Base-by-base conservation (phyloP, 805 yeast species). In the Candida glaebosa region DNA sequence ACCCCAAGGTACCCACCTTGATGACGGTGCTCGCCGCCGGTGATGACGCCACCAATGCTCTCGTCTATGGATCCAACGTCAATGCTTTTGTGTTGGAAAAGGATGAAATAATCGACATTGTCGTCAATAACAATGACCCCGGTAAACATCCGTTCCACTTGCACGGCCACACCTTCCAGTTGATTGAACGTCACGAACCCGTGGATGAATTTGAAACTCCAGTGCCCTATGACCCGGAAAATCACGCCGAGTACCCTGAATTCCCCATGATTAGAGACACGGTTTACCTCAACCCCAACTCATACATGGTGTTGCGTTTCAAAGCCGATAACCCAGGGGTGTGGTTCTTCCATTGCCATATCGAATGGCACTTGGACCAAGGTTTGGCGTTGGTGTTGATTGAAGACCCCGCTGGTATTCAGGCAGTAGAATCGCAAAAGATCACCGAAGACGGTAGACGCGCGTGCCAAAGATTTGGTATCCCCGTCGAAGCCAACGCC, bases 321-420 rank as follows among this genome's bases (percentile, higher is more conserved):
- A 75, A 68, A 52, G 88, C 96, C 9, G 79, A 84, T 54, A 89
- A 90, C 54, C 96, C 96, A 2, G 97, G 97, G 43, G 82, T 88
- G 18, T 90, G 96, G 96, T 78, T 84, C 46, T 85, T 89, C 81
- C 97, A 89, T 60, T 89, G 97, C 63, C 96, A 87, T 57, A 78
- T 85, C 41, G 91, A 85, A 54, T 85, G 89, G 84, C 95, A 85
- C 63, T 75, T 85, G 59, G 83, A 80, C 51, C 93, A 85, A 65
- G 95, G 95, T 20, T 70, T 85, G 41, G 90, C 90, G 5, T 69
- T 84, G 39, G 77, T 79, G 1, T 75, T 85, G 28, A 69, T 85
- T 32, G 95, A 85, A 60, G 86, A 84, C 22, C 91, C 93, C 16
- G 53, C 67, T 39, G 66, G 68, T 26, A 57, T 84, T 25, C 74